Conservation (phyloP, 1,284 basidiomycete genomes). For the Peniophora sp. region DNA sequence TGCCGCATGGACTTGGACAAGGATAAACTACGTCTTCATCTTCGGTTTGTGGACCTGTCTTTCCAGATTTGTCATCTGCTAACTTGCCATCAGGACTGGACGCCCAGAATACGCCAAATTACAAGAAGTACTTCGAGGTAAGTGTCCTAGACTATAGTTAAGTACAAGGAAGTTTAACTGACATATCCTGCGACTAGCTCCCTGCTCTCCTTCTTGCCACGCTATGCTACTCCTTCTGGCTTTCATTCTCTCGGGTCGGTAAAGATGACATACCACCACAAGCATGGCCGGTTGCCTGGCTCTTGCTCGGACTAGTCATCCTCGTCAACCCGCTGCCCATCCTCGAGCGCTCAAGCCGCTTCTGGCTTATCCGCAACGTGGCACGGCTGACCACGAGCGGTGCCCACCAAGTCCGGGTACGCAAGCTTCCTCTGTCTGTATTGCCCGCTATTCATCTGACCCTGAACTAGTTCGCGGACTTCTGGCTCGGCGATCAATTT, state of each 20-base stretch:
- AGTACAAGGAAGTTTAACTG: background rate
- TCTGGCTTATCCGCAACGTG: constrained; percentile 70
- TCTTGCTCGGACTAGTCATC: constrained; percentile 53
- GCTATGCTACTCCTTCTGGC: constrained; percentile 78
- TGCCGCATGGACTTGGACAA: constrained; percentile 63
- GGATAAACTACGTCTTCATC: constrained; percentile 90
- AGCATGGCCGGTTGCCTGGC: constrained; percentile 84
- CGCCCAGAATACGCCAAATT: constrained; percentile 68
- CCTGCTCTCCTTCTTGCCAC: constrained; percentile 75
- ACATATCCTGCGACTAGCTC: constrained; percentile 38
- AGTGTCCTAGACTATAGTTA: constrained; percentile 7
- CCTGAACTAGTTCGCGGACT: constrained; percentile 57
- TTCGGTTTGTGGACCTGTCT: constrained; percentile 48
- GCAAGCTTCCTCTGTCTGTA: constrained; percentile 10
- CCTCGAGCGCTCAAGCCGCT: constrained; percentile 57
- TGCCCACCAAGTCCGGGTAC: constrained; percentile 65
- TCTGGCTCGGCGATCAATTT: constrained; percentile 85
- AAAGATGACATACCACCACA: constrained; percentile 35
- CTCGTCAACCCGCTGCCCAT: constrained; percentile 77
- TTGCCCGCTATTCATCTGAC: background rate
- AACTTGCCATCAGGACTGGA: constrained; percentile 56
- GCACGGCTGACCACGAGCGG: constrained; percentile 66
- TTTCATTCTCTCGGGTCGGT: constrained; percentile 69
- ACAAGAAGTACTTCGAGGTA: constrained; percentile 79
- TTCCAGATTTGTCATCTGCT: background rate